A percentile compares a stretch with the other conserved stretches of the same genome.
These are phyloP conservation scores for Boletus tylopilopsis DNA, from an alignment of 768 basidiomycete species.

Conservation along the genomic window DNA sequence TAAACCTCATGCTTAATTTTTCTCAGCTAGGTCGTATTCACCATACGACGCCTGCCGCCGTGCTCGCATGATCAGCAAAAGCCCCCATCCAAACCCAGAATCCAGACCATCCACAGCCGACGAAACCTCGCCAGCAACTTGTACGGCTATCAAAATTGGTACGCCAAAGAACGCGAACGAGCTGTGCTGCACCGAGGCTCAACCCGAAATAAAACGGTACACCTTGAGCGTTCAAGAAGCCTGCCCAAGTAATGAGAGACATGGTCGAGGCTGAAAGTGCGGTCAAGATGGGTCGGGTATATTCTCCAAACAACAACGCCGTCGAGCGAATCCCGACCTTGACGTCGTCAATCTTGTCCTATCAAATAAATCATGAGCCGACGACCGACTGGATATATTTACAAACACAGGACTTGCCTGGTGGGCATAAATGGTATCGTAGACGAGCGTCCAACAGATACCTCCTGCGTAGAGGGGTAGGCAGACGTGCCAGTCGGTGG, in stretches of 20 bases:
- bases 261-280: constrained; percentile 72
- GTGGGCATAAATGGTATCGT: constrained; percentile 97
- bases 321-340: constrained; percentile 89
- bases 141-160: constrained; percentile 73
- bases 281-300: constrained; percentile 70
- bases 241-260: constrained; percentile 73
- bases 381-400: neutral
- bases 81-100: constrained; percentile 87
- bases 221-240: constrained; percentile 74
- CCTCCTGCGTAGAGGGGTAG: constrained; percentile 89
- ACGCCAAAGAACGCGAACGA: constrained; percentile 66
- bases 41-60: constrained; percentile 12
- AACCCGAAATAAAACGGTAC: constrained; percentile 78
- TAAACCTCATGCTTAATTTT: no score
- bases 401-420: constrained; percentile 54
- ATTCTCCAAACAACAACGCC: constrained; percentile 82
- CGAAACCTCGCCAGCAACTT: constrained; percentile 91
- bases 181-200: constrained; percentile 67
- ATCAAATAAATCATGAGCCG: neutral
- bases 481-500: constrained; percentile 77
- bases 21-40: no score
- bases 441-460: constrained; percentile 91
- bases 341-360: constrained; percentile 94
- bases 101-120: constrained; percentile 83
- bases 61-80: constrained; percentile 56